These are phyloP conservation scores for Medicago ruthenica DNA, from an alignment of 306 rosid species.

Conservation along the genomic window DNA sequence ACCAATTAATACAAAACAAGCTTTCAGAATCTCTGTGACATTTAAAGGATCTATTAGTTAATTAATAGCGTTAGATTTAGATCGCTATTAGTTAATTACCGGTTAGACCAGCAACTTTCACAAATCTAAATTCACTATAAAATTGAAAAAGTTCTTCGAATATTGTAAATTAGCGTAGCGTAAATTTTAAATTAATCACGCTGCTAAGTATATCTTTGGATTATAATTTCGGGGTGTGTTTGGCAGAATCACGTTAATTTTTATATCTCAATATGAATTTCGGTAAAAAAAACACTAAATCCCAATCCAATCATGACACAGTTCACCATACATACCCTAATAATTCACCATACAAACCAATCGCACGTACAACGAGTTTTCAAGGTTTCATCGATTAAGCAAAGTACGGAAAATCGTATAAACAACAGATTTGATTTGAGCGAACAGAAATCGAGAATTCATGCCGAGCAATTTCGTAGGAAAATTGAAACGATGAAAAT, in stretches of 20 bases:
- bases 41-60: not conserved
- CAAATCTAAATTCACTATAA: not conserved
- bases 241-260: not conserved
- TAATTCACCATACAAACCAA: not conserved
- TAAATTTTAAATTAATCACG: not conserved
- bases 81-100: not conserved
- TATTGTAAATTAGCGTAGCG: not conserved
- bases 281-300: not conserved
- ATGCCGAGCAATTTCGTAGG: slow-evolving; percentile 9
- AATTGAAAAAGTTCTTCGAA: not conserved
- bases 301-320: not conserved
- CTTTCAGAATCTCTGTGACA: not conserved
- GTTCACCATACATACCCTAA: not conserved
- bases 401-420: not conserved
- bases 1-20: not conserved
- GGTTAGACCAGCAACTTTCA: not conserved
- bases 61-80: not conserved
- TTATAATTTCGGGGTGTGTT: no score
- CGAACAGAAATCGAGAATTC: slow-evolving; percentile 6
- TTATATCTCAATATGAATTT: not conserved
- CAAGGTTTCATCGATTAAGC: not conserved
- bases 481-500: not conserved
- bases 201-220: no score
- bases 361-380: not conserved
- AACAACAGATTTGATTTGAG: slow-evolving; percentile 19